Percentiles rank a stretch among this genome's conserved stretches.
Conservation (phyloP, 345 rosid species). For the Kernera saxatilis region DNA sequence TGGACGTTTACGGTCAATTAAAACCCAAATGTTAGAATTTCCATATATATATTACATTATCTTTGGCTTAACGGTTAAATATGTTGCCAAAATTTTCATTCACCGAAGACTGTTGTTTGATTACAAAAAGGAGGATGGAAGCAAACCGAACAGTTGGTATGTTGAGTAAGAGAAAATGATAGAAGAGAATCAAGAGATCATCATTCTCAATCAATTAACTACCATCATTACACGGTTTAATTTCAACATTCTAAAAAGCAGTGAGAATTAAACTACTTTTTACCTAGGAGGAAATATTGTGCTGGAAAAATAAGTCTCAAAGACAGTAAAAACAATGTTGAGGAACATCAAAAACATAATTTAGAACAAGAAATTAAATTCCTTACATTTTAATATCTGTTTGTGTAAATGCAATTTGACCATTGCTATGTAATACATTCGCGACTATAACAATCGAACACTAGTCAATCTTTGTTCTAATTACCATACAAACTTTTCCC, state of each 20-base stretch:
- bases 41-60: too few species aligned
- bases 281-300: neutral
- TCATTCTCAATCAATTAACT: neutral
- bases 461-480: slow-evolving; percentile 6
- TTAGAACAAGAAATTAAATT: neutral
- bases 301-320: neutral
- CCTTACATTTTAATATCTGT: neutral
- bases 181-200: neutral
- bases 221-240: neutral
- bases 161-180: neutral
- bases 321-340: neutral
- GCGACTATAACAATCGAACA: neutral
- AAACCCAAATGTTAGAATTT: neutral
- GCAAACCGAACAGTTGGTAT: neutral
- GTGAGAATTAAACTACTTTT: neutral
- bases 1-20: too few species aligned
- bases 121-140: neutral
- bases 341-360: neutral
- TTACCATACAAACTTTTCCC: neutral
- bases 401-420: neutral
- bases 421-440: neutral
- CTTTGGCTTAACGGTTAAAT: neutral
- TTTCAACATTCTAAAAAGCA: neutral
- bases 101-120: neutral
- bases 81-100: neutral